Conservation (phyloP, 202 grass and related monocot genomes). For the Miscanthus sacchariflorus region DNA sequence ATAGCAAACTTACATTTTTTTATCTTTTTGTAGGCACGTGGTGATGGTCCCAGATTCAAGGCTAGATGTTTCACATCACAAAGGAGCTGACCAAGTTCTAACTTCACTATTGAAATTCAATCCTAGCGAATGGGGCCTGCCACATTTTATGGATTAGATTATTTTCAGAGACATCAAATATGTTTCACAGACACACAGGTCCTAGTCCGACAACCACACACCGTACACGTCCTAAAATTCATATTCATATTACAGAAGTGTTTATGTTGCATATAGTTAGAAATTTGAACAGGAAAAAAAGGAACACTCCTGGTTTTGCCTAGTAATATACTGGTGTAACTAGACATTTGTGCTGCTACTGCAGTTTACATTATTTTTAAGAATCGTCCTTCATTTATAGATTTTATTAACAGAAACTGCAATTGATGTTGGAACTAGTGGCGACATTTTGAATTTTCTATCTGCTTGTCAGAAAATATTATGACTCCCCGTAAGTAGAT, state of each 20-base stretch:
- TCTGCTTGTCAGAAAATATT: too few species aligned
- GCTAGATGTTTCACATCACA: conserved; percentile 76
- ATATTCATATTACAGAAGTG: background rate
- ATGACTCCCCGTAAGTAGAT: too few species aligned
- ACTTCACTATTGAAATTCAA: conserved; percentile 75
- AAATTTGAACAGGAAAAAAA: background rate
- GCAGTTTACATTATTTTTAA: too few species aligned
- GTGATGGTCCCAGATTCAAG: conserved; percentile 88
- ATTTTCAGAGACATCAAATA: background rate
- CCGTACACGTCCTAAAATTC: background rate
- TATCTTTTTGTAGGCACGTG: conserved; percentile 57
- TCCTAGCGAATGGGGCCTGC: conserved; percentile 75
- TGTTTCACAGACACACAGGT: background rate
- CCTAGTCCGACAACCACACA: background rate
- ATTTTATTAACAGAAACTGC: too few species aligned
- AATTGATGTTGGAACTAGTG: too few species aligned
- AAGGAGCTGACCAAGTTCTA: conserved; percentile 88
- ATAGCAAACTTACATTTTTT: background rate
- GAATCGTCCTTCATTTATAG: too few species aligned
- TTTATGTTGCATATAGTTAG: background rate
- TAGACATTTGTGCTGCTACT: too few species aligned
- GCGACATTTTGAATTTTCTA: too few species aligned
- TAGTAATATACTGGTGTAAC: too few species aligned
- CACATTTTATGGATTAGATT: conserved; percentile 60
- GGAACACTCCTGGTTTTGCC: too few species aligned